phyloP scores from a whole-genome alignment of 176 grass and related monocot genomes.

The Carex scoparia region DNA sequence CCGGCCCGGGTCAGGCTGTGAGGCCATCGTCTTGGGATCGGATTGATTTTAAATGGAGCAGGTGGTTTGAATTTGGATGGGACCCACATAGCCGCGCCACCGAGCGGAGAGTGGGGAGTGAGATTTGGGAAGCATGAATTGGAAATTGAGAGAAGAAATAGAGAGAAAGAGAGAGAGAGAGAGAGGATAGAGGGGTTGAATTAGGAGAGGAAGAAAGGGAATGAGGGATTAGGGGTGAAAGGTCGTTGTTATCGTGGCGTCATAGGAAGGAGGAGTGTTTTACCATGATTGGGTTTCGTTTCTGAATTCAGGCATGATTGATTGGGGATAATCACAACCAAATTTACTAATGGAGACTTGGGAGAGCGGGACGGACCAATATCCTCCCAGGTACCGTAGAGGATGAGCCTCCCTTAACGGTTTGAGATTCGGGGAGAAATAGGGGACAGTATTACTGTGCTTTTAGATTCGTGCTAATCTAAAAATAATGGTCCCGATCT shows the following conservation, averaged over 20 bases:
- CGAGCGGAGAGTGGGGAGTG: slow-evolving; percentile 9
- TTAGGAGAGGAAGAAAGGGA: slow-evolving; percentile 3
- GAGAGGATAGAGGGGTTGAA: slow-evolving; percentile 20
- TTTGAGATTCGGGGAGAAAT: too few species aligned
- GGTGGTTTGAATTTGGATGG: neutral
- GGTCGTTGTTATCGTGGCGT: slow-evolving; percentile 45
- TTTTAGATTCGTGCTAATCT: too few species aligned
- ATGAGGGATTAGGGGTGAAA: slow-evolving; percentile 14
- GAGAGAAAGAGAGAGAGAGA: slow-evolving; percentile 23
- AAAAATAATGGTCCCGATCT: too few species aligned
- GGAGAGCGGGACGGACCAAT: too few species aligned
- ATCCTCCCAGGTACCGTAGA: too few species aligned
- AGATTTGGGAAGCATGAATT: slow-evolving; percentile 16
- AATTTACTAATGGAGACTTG: slow-evolving; percentile 4
- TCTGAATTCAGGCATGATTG: neutral
- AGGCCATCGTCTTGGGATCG: slow-evolving; percentile 34
- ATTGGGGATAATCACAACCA: slow-evolving; percentile 3
- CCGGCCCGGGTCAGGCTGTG: slow-evolving; percentile 55
- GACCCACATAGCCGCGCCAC: slow-evolving; percentile 8
- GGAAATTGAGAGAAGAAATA: neutral
- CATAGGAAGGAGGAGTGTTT: slow-evolving; percentile 11
- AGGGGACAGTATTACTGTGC: too few species aligned
- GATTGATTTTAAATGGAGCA: neutral
- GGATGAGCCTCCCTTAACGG: too few species aligned
- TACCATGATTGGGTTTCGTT: slow-evolving; percentile 27